Conservation (phyloP, 169 alveolate species). For the Miamiensis avidus region DNA sequence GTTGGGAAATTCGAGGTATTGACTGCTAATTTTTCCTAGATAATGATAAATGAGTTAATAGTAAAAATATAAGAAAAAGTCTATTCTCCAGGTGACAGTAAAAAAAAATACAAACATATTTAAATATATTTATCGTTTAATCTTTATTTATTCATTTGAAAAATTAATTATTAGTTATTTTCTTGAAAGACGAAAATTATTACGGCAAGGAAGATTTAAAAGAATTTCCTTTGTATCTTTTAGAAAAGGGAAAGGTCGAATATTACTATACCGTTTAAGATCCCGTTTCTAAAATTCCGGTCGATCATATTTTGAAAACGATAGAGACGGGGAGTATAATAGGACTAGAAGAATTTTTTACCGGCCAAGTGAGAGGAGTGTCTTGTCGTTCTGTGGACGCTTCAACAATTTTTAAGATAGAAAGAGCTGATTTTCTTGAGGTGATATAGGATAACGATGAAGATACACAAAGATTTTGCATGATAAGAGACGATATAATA, state of each 20-base stretch:
- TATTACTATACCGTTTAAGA: too few relatives aligned
- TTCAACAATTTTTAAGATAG: neutral
- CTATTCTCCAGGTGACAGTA: neutral
- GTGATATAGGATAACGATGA: neutral
- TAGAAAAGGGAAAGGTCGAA: neutral
- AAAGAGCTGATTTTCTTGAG: neutral
- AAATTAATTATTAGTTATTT: too few relatives aligned
- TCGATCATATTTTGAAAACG: neutral
- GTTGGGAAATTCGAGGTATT: neutral
- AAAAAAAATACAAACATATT: too few relatives aligned
- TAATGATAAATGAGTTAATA: neutral
- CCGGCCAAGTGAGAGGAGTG: neutral
- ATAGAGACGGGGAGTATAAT: neutral
- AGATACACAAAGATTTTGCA: too few relatives aligned
- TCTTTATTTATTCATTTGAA: too few relatives aligned
- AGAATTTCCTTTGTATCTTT: neutral
- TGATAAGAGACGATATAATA: too few relatives aligned
- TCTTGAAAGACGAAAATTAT: too few relatives aligned
- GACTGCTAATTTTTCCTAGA: neutral
- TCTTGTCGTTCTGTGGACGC: neutral
- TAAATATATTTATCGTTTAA: too few relatives aligned
- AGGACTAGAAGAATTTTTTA: neutral
- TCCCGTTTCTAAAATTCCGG: neutral
- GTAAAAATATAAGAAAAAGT: too few relatives aligned
- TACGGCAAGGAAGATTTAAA: neutral